Percentiles rank a stretch among this genome's conserved stretches.
These are phyloP conservation scores for Fraxinus sp. DNA, from an alignment of 305 asterid genomes.

Conservation along the genomic window DNA sequence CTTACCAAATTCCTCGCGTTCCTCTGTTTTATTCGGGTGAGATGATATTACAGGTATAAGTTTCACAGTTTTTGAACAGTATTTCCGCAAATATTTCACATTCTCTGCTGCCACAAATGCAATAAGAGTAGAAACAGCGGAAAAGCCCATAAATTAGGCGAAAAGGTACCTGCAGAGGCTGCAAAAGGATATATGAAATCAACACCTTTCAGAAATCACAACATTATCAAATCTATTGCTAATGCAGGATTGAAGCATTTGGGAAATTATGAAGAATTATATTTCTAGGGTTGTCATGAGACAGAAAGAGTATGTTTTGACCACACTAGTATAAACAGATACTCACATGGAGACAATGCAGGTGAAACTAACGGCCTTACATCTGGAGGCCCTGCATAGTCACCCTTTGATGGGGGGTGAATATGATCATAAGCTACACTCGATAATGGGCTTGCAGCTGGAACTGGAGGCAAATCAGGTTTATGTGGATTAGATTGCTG, in stretches of 20 bases:
- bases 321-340: not conserved
- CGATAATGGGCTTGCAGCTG: not conserved
- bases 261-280: no score
- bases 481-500: not conserved
- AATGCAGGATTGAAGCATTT: not conserved
- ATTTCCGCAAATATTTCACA: conserved; percentile 20
- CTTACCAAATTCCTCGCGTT: conserved; percentile 43
- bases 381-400: conserved; percentile 44
- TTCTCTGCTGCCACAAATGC: conserved; percentile 41
- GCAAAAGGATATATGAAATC: conserved; percentile 30
- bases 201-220: not conserved
- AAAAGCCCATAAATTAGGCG: conserved; percentile 41
- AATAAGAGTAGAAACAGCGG: conserved; percentile 46
- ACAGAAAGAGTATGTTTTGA: no score
- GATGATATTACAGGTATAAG: conserved; percentile 18
- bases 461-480: not conserved
- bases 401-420: conserved; percentile 53
- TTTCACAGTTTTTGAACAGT: not conserved
- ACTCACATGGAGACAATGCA: conserved; percentile 63
- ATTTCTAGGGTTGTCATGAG: no score
- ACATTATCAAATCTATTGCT: not conserved
- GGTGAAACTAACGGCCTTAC: conserved; percentile 46
- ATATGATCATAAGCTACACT: conserved; percentile 44
- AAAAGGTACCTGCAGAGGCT: conserved; percentile 57
- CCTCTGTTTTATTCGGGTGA: conserved; percentile 19